phyloP scores from a whole-genome alignment of 805 yeast species.

The Yarrowia porcina region DNA sequence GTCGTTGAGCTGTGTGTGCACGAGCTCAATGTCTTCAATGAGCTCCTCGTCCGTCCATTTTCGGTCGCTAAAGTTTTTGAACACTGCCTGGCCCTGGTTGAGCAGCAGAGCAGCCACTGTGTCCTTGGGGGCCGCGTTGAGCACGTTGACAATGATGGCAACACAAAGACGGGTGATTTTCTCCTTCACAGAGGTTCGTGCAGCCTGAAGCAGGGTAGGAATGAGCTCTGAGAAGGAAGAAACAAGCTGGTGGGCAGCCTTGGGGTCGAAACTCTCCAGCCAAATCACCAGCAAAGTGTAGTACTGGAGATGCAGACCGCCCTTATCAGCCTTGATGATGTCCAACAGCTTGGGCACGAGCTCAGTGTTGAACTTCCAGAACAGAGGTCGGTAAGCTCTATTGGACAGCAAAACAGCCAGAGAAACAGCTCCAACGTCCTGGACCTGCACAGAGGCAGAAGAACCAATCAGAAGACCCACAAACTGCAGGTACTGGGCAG shows the following conservation, averaged over 20 bases:
- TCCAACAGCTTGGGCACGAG: constrained; percentile 50
- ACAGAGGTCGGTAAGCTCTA: constrained; percentile 52
- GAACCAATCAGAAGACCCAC: constrained; percentile 35
- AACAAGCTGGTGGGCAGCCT: constrained; percentile 48
- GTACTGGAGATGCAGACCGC: constrained; percentile 79
- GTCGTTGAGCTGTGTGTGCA: constrained; percentile 61
- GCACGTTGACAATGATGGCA: constrained; percentile 53
- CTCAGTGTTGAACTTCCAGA: constrained; percentile 46
- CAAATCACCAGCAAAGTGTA: constrained; percentile 73
- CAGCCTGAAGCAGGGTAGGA: constrained; percentile 48
- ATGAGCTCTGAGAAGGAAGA: constrained; percentile 50
- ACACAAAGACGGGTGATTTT: constrained; percentile 84
- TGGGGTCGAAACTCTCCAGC: constrained; percentile 74
- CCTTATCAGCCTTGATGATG: constrained; percentile 44
- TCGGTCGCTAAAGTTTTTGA: constrained; percentile 70
- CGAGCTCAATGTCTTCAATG: constrained; percentile 59
- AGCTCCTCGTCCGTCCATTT: constrained; percentile 96
- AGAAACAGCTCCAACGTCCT: constrained; percentile 62
- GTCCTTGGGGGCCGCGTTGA: constrained; percentile 37
- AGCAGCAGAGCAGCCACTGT: constrained; percentile 66
- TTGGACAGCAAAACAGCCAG: constrained; percentile 56
- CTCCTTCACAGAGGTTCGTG: constrained; percentile 84
- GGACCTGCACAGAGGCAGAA: constrained; percentile 48
- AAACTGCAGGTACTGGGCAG: constrained; percentile 42
- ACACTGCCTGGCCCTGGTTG: constrained; percentile 68